Percentiles rank a stretch among this genome's conserved stretches.
These are phyloP conservation scores for Medicago ruthenica DNA, from an alignment of 306 rosid genomes.

Conservation along the genomic window DNA sequence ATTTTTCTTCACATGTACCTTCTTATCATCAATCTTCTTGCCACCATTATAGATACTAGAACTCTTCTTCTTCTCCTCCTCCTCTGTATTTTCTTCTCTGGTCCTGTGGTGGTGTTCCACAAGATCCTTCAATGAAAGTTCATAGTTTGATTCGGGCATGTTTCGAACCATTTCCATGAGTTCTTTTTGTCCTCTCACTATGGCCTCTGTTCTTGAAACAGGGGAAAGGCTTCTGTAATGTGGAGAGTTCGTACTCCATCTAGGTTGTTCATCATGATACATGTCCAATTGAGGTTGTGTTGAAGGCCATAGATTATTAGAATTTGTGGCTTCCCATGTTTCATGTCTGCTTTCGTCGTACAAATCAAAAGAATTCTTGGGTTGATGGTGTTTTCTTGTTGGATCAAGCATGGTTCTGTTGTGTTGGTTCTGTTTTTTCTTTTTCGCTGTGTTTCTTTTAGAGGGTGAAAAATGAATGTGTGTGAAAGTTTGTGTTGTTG, in stretches of 20 bases:
- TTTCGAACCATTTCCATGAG: constrained; percentile 89
- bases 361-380: constrained; percentile 40
- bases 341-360: constrained; percentile 34
- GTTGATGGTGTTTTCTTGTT: constrained; percentile 24
- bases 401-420: constrained; percentile 56
- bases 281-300: constrained; percentile 36
- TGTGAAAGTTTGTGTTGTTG: constrained; percentile 6
- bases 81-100: constrained; percentile 28
- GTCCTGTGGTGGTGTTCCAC: constrained; percentile 63
- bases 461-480: constrained; percentile 11
- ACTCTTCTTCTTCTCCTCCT: background rate
- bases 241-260: constrained; percentile 3
- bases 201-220: constrained; percentile 69
- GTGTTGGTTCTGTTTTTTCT: constrained; percentile 30
- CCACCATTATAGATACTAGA: too few relatives aligned
- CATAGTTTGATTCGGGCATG: constrained; percentile 89
- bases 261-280: background rate
- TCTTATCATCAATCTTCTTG: constrained; percentile 6
- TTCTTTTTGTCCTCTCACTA: constrained; percentile 77
- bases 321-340: constrained; percentile 46
- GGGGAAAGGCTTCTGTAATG: constrained; percentile 64
- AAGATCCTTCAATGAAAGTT: constrained; percentile 84
- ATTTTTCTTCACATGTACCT: constrained; percentile 40
- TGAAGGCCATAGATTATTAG: constrained; percentile 45
- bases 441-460: constrained; percentile 1